These are phyloP conservation scores for Tanacetum coccineum DNA, from an alignment of 129 eudicot genomes.

Conservation along the genomic window DNA sequence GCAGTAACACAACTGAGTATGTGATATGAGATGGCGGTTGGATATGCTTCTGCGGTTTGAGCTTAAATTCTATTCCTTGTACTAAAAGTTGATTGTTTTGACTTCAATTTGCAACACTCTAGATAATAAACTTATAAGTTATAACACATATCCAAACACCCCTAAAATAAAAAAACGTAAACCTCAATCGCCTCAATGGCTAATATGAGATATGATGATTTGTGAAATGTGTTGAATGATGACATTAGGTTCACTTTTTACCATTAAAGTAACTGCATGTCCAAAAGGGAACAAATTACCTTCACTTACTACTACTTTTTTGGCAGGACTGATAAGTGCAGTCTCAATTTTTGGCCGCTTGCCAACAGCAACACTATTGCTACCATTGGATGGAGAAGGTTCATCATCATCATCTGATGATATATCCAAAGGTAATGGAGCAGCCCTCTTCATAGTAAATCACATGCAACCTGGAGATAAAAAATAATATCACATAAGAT, in stretches of 20 bases:
- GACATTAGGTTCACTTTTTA: not conserved
- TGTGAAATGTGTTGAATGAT: not conserved
- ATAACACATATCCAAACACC: no score
- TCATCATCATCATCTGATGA: slow-evolving; percentile 48
- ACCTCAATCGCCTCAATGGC: no score
- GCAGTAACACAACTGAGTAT: no score
- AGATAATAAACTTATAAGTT: no score
- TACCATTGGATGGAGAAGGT: slow-evolving; percentile 53
- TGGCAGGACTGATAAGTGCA: slow-evolving; percentile 33
- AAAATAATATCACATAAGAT: not conserved
- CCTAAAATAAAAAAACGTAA: no score
- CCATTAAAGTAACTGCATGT: not conserved
- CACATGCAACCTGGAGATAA: slow-evolving; percentile 26
- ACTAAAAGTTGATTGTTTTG: not conserved
- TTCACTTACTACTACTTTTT: slow-evolving; percentile 30
- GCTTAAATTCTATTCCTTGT: not conserved
- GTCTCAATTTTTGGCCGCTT: slow-evolving; percentile 27
- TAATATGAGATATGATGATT: not conserved
- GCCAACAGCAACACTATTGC: slow-evolving; percentile 18
- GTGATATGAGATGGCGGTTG: no score
- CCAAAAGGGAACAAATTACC: slow-evolving; percentile 33
- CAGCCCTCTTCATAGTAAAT: slow-evolving; percentile 42
- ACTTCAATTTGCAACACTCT: no score
- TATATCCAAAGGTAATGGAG: slow-evolving; percentile 41
- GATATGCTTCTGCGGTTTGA: no score